Percentiles rank a stretch among this genome's conserved stretches.
phyloP scores from a whole-genome alignment of 1,284 basidiomycete genomes.

The Xanthoconium separans region DNA sequence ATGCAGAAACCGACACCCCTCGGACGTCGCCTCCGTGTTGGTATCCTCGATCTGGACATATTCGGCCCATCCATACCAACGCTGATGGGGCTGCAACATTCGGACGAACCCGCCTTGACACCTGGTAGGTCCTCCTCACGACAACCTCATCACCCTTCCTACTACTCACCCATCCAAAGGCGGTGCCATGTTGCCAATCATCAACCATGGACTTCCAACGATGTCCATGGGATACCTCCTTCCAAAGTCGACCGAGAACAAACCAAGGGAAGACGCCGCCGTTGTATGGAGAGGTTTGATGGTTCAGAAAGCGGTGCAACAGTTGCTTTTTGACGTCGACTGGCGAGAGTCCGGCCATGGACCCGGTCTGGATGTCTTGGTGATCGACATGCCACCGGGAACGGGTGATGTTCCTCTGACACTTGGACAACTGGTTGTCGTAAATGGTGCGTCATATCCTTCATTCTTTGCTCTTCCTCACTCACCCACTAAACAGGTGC shows the following conservation, averaged over 20 bases:
- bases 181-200: slow-evolving; percentile 80
- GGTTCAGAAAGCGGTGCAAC: slow-evolving; percentile 99
- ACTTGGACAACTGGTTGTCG: slow-evolving; percentile 85
- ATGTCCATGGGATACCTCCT: slow-evolving; percentile 97
- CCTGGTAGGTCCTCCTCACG: slow-evolving; percentile 44
- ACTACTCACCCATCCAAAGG: slow-evolving; percentile 28
- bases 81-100: slow-evolving; percentile 85
- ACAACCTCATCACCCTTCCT: neutral
- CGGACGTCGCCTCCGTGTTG: slow-evolving; percentile 61
- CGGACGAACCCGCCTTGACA: slow-evolving; percentile 81
- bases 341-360: slow-evolving; percentile 59
- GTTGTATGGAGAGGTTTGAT: slow-evolving; percentile 97
- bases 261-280: slow-evolving; percentile 43
- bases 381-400: slow-evolving; percentile 97
- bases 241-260: slow-evolving; percentile 39
- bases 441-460: slow-evolving; percentile 63
- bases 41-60: slow-evolving; percentile 92
- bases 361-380: slow-evolving; percentile 77
- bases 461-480: neutral
- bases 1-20: slow-evolving; percentile 33
- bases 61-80: slow-evolving; percentile 97
- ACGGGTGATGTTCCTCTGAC: slow-evolving; percentile 96
- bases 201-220: slow-evolving; percentile 88
- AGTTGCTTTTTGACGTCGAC: slow-evolving; percentile 95
- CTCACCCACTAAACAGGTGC: slow-evolving; percentile 47